phyloP scores from a whole-genome alignment of 805 yeast genomes.

The Kodamaea hsintzibuensis region DNA sequence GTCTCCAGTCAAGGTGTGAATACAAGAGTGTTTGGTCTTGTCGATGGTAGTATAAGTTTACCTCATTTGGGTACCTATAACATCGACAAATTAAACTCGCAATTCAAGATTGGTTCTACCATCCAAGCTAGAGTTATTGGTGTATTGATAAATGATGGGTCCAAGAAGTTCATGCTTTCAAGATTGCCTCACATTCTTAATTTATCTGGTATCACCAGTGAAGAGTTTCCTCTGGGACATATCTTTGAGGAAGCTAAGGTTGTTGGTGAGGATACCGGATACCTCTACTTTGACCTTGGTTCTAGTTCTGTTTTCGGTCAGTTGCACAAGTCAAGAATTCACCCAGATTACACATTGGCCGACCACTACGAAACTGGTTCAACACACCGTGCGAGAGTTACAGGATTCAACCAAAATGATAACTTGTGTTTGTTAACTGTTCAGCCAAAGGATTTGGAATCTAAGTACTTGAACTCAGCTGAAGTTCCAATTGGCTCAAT shows the following conservation, averaged over 20 bases:
- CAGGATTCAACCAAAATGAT: slow-evolving; percentile 70
- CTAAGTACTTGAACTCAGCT: slow-evolving; percentile 62
- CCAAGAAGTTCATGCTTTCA: slow-evolving; percentile 66
- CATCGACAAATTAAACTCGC: slow-evolving; percentile 49
- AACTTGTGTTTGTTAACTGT: slow-evolving; percentile 66
- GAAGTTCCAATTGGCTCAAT: slow-evolving; percentile 79
- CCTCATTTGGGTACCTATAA: slow-evolving; percentile 60
- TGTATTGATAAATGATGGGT: slow-evolving; percentile 46
- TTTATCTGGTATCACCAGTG: slow-evolving; percentile 21
- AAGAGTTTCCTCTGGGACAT: slow-evolving; percentile 71
- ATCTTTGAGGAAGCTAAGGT: slow-evolving; percentile 59
- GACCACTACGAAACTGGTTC: slow-evolving; percentile 63
- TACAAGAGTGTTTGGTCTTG: slow-evolving; percentile 73
- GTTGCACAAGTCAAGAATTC: slow-evolving; percentile 74
- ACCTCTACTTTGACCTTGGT: slow-evolving; percentile 59
- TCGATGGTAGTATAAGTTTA: slow-evolving; percentile 67
- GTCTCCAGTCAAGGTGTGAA: slow-evolving; percentile 61
- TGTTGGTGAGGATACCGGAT: slow-evolving; percentile 57
- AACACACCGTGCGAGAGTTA: slow-evolving; percentile 71
- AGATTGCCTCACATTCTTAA: slow-evolving; percentile 54
- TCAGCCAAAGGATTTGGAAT: slow-evolving; percentile 62
- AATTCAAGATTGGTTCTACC: slow-evolving; percentile 65
- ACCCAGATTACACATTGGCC: slow-evolving; percentile 45
- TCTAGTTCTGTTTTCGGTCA: slow-evolving; percentile 59
- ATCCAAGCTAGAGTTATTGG: slow-evolving; percentile 73